Percentiles rank a stretch among this genome's conserved stretches.
phyloP scores from a whole-genome alignment of 1,139 yeast species.

The Candida tetrigidarum region DNA sequence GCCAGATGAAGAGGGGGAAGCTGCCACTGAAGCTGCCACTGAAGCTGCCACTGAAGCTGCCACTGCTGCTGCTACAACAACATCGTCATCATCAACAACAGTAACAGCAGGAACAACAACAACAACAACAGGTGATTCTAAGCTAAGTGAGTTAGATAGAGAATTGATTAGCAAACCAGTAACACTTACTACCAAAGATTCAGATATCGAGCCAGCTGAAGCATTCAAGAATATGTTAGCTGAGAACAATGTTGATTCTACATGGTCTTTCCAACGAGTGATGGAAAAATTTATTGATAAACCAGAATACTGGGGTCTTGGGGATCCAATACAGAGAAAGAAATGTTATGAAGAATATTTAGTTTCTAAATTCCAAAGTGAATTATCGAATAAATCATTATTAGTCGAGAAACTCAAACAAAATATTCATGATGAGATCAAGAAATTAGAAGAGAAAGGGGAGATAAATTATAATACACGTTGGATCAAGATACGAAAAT shows the following conservation, averaged over 20 bases:
- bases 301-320: slow-evolving; percentile 71
- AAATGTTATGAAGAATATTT: slow-evolving; percentile 68
- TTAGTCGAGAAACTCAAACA: slow-evolving; percentile 57
- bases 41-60: no score
- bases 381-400: slow-evolving; percentile 54
- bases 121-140: background rate
- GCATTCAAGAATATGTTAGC: slow-evolving; percentile 57
- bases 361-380: slow-evolving; percentile 56
- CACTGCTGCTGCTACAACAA: no score
- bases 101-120: background rate
- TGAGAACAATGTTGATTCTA: slow-evolving; percentile 61
- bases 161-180: slow-evolving; percentile 18
- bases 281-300: slow-evolving; percentile 62
- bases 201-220: slow-evolving; percentile 42
- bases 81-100: no score
- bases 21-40: no score
- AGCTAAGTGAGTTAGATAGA: slow-evolving; percentile 16
- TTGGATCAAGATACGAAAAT: slow-evolving; percentile 61
- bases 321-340: slow-evolving; percentile 64
- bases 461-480: slow-evolving; percentile 61
- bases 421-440: slow-evolving; percentile 56
- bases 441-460: slow-evolving; percentile 31
- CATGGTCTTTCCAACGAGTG: slow-evolving; percentile 76
- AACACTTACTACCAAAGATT: slow-evolving; percentile 10
- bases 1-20: slow-evolving; percentile 50